phyloP scores from a whole-genome alignment of 495 filamentous ascomycete genomes.

The Neurospora sp. region DNA sequence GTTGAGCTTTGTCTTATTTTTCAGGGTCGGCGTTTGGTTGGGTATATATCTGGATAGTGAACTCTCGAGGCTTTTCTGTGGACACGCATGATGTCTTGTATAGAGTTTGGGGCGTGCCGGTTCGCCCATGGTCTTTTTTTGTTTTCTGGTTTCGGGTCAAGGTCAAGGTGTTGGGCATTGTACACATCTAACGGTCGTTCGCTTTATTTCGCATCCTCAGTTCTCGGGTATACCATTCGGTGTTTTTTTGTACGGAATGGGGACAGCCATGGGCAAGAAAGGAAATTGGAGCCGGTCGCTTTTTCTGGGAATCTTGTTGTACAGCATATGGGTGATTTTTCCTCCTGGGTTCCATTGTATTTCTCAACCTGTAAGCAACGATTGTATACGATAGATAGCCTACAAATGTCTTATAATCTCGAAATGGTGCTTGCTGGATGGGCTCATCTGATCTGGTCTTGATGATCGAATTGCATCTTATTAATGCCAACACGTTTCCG shows the following conservation, averaged over 20 bases:
- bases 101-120: neutral
- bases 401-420: neutral
- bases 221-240: neutral
- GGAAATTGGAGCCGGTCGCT: neutral
- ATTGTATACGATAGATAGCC: neutral
- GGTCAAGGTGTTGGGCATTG: neutral
- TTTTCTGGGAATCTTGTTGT: neutral
- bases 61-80: neutral
- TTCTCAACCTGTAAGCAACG: neutral
- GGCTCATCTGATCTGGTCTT: neutral
- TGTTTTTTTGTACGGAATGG: neutral
- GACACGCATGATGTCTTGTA: neutral
- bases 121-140: neutral
- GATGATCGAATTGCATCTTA: neutral
- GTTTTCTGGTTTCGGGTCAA: neutral
- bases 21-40: neutral
- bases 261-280: neutral
- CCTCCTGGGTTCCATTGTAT: neutral
- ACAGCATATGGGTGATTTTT: neutral
- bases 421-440: neutral
- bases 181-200: neutral
- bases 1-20: neutral
- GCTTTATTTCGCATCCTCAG: neutral
- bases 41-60: neutral
- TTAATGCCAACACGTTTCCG: neutral